Base-by-base conservation (phyloP, 139 green algal species). In the Chara braunii region DNA sequence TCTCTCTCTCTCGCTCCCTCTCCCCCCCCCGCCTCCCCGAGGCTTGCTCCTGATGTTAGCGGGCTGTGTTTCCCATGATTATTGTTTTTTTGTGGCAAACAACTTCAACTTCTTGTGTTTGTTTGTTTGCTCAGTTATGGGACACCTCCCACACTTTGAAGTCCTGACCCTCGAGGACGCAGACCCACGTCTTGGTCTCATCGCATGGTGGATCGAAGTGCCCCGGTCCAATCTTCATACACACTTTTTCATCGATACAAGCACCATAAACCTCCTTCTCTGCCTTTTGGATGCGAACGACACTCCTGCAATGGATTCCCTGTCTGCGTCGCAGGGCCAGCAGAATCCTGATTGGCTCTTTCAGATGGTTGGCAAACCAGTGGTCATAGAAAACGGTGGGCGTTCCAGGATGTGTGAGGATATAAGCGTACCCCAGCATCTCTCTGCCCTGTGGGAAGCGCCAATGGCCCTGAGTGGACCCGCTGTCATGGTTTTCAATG, bases 321-420 rank as follows among this genome's bases (percentile, higher is more conserved):
- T n/a, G 18, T 9, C 59, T 24, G 37, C 53, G 75, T 6, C 80
- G 64, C 18, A 77, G 31, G 33, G 43, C 57, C 5, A 86, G 62
- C 22, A 86, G 70, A 35, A 79, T 42, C 18, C 59, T 30, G 11
- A 83, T 76, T 1, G 53, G 23, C 28, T 73, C 42, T 12, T 70
- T 43, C 36, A 80, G 29, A 51, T 60, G 53, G 5, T 64, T 74
- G n/a, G 80, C 64, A 37, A 69, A 83, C 37, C 74, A 34, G 65
- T 86, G 80, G 51, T 84, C 78, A 37, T 63, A 85, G 53, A 86
- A 86, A 30, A 86, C 64, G 3, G 69, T 66, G 3, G 80, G 80
- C 1, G 90, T 94, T 64, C 90, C 88, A 0, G 90, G 90, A 78
- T 97, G 90, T 9, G 91, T 97, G 23, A 97, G 73, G 31, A 96